Evolutionary conservation across 306 rosid species (phyloP), one percentile per base, ranked within the genome.

Genomic region (Canavalia gladiata): DNA sequence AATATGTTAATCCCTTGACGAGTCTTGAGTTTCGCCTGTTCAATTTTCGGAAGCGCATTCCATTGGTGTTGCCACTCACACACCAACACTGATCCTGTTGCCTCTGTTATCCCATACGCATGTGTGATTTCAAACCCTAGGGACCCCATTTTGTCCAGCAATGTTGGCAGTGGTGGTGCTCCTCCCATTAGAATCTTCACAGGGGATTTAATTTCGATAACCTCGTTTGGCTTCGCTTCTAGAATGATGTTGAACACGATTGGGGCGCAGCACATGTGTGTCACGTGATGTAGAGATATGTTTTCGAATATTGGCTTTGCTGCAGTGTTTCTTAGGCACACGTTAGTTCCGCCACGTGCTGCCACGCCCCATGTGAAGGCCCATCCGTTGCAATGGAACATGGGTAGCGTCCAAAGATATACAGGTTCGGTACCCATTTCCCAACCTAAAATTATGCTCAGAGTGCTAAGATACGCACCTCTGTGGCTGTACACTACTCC

Each of bases 351-450:
- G 0, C 98, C 98, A 0, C 98, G 90, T 0, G 98, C 98, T 0
- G 97, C 97, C 4, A 90, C 83, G 0, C 98, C 98, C 98, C 97
- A 94, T 0, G 97, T 86, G 87, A 94, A 94, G 33, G 98, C 92
- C 98, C 98, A 94, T 0, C 98, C 98, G 54, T 94, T 94, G 65
- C 98, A 92, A 11, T 92, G 98, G 86, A 92, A 94, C 97, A 94
- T 92, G 0, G 98, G 98, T 0, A 94, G 91, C 1, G 97, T 89
- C 98, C 98, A 94, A 0, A 94, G 69, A 33, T 92, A 92, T 0
- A 92, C 88, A 0, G 98, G 96, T 12, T 87, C 90, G 2, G 29
- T 82, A 1, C 92, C 92, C 93, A 94, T 90, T 73, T 90, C 94
- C 97, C 98, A 94, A 0, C 93, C 97, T 2, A 94, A 82, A 0